Evolutionary conservation across 257 asterid genomes (phyloP), one percentile per base, ranked within the genome.

Genomic region (Misopates orontium): DNA sequence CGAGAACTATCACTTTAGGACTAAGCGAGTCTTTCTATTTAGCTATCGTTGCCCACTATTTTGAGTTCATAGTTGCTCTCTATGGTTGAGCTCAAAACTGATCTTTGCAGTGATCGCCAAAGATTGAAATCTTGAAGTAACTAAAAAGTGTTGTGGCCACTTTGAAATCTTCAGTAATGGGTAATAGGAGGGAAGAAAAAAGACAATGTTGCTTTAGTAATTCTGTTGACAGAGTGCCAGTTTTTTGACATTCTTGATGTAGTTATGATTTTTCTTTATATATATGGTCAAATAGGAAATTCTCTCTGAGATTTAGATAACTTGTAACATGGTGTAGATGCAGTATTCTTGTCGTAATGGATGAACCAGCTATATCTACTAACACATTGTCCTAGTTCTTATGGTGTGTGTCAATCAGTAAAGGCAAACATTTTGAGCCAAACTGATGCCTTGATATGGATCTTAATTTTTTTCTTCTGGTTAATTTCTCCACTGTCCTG

Each of bases 181-280:
- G 36, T 28, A 28, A 2, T 28, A 28, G 36, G 36, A 28, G 36
- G 36, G 7, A 28, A 28, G 55, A 25, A 16, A 10, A 10, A 62
- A 42, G 10, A 39, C 12, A 61, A 28, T 28, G 36, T 28, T 28
- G 1, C 50, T 44, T 19, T 22, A 36, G 44, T 39, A n/a, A 54
- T 45, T 31, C 48, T 71, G 70, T 49, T 56, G 67, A 28, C 36
- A 28, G n/a, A n/a, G n/a, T n/a, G 36, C 36, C 36, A 28, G 3
- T 28, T 28, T 28, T 28, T 28, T 7, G 36, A 31, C 19, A 40
- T 21, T 36, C 42, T 36, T 36, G 42, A 4, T 36, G 11, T 36
- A 4, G 3, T 24, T 47, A 28, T 41, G 0, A 13, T 25, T n/a
- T 9, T 40, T 19, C 42, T 12, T 28, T 28, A 3, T 28, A 2